These are phyloP conservation scores for Ehretia macrophylla DNA, from an alignment of 257 asterid genomes.

Conservation along the genomic window DNA sequence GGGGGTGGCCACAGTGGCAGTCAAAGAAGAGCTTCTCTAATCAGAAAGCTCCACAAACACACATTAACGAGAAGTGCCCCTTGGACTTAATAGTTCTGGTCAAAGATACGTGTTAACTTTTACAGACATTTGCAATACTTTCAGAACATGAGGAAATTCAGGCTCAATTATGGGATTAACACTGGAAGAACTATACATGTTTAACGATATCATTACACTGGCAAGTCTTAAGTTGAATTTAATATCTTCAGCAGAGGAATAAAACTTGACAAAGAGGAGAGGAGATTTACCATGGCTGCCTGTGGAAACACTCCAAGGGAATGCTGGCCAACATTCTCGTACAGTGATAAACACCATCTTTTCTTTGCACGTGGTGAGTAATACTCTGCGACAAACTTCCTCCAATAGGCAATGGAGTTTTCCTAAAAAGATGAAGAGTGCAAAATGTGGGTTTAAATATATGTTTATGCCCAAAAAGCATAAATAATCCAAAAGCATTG, in stretches of 20 bases:
- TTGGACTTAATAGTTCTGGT: no score
- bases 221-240: neutral
- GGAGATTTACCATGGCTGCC: slow-evolving; percentile 79
- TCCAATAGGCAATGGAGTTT: slow-evolving; percentile 91
- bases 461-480: neutral
- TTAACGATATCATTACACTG: no score
- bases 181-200: no score
- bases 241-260: neutral
- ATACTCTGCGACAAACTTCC: slow-evolving; percentile 92
- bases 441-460: neutral
- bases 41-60: no score
- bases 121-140: no score
- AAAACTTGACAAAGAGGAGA: neutral
- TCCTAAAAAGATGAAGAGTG: slow-evolving; percentile 36
- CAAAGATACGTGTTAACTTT: no score
- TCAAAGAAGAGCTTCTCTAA: no score
- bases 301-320: slow-evolving; percentile 95
- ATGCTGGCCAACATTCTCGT: slow-evolving; percentile 88
- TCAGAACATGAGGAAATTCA: no score
- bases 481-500: neutral
- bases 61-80: no score
- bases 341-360: slow-evolving; percentile 92
- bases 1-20: neutral
- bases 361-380: slow-evolving; percentile 95
- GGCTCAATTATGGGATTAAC: no score